Evolutionary conservation across 768 basidiomycete species (phyloP), one percentile per base, ranked within the genome.

Genomic region (Chalciporus pseudorubinellus): DNA sequence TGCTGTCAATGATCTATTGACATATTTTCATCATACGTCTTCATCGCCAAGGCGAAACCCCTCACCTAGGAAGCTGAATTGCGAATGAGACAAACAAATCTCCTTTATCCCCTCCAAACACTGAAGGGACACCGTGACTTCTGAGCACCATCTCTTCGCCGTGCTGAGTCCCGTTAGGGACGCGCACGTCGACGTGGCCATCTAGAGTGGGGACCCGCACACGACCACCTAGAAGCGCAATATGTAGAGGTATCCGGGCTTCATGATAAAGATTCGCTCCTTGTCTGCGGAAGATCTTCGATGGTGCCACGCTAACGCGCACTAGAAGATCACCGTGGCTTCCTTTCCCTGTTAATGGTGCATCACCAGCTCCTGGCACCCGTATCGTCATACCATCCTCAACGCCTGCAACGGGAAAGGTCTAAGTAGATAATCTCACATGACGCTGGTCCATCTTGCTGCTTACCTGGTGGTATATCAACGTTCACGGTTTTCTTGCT

Each of bases 131-230:
- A 26, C 97, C 97, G 47, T 90, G 83, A 36, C 85, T 85, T 72
- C 88, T 89, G 62, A 99, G 72, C 19, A 97, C 90, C 83, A 95
- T 95, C 69, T 98, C 94, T 73, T 98, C 93, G 16, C 95, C 95
- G 65, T 88, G 93, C 71, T 98, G 97, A 3, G 95, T 98, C 40
- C 97, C 95, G 19, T 78, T 77, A 49, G 94, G 92, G 38, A 99
- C 82, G 57, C 89, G 87, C 39, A 98, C 91, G 51, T 98, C 94
- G 1, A 98, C 93, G 40, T 97, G 92, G 21, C 95, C 92, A 55
- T 98, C 95, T 18, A 98, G 75, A 39, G 97, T 99, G 21, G 94
- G 93, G 22, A 99, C 89, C 26, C 92, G 82, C 40, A 94, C 87
- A 61, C 83, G 82, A 26, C 95, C 97, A 16, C 97, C 97, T n/a